Base-by-base conservation (phyloP, 2,329 filamentous ascomycete species). In the Cladosporium sp. region DNA sequence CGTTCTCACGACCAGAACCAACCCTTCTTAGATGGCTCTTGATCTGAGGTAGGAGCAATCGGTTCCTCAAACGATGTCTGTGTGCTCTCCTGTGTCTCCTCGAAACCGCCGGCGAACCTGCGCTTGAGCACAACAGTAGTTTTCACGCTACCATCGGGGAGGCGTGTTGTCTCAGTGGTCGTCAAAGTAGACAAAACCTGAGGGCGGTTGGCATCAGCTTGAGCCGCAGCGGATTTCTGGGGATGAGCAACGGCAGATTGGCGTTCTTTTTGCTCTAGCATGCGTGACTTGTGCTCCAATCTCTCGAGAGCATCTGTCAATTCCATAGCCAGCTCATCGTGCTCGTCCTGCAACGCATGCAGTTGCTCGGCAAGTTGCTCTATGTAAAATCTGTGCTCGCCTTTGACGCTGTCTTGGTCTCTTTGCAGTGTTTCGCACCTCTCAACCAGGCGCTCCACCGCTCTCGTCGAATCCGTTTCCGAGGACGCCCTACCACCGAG, bases 261-360 rank as follows among this genome's bases (percentile, higher is more conserved):
- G 2, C 11, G n/a, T 24, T 30, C 24, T 18, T 57, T 24, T 15
- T 36, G 30, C 32, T 60, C 60, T 10, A 34, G 75, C 78, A 59
- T 71, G 68, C 14, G 74, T 70, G 47, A 70, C 73, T 30, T 82
- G 82, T 24, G 84, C 85, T 58, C 83, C 69, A 21, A 12, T 11
- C n/a, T 58, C 80, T 83, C 77, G 88, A 84, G 74, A 81, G 93
- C 91, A 75, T 92, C 87, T 78, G 88, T 90, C n/a, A 91, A 87
- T 44, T 91, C 91, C 90, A 93, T 92, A 83, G 93, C 88, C 58
- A 94, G 83, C 21, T 36, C 34, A 18, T 91, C 84, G 79, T 93
- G 93, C 83, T 93, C 93, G 73, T 94, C 93, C 79, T 94, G 91
- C 78, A 93, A 91, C 79, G 94, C 91, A 18, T 94, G 84, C 59